These are phyloP conservation scores for Solanum microdontum DNA, from an alignment of 257 asterid genomes.

Conservation along the genomic window DNA sequence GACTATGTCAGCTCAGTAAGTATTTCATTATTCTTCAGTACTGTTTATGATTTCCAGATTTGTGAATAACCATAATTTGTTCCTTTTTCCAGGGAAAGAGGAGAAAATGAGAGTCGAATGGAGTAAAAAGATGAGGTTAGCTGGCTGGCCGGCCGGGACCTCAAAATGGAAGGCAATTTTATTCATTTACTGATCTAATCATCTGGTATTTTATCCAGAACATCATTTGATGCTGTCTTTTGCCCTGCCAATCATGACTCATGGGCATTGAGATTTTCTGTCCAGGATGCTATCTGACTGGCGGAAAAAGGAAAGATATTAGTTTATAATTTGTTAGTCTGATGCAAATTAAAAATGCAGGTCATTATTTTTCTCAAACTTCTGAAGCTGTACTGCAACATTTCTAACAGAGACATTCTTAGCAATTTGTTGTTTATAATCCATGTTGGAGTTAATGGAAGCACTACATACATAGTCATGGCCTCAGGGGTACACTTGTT, in stretches of 20 bases:
- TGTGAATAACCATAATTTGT: background rate
- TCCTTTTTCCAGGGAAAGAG: constrained; percentile 54
- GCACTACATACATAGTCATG: background rate
- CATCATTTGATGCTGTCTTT: background rate
- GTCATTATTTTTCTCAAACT: background rate
- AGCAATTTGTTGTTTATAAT: background rate
- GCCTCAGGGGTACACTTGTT: background rate
- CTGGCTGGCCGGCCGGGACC: background rate
- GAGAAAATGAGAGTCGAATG: constrained; percentile 37
- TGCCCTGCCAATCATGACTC: background rate
- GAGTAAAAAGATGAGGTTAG: background rate
- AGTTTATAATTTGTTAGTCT: background rate
- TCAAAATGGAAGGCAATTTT: background rate
- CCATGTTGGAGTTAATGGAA: background rate
- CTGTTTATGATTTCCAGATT: background rate
- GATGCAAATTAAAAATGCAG: background rate
- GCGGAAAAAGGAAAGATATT: background rate
- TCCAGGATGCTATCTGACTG: background rate
- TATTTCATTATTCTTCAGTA: background rate
- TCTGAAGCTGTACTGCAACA: background rate
- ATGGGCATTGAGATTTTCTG: background rate
- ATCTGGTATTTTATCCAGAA: background rate
- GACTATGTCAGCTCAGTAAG: constrained; percentile 67
- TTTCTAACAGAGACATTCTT: background rate
- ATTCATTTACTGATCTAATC: background rate